Percentiles rank a stretch among this genome's conserved stretches.
Evolutionary conservation across 805 yeast species (phyloP).

Genomic region (Kuraishia floccosa): DNA sequence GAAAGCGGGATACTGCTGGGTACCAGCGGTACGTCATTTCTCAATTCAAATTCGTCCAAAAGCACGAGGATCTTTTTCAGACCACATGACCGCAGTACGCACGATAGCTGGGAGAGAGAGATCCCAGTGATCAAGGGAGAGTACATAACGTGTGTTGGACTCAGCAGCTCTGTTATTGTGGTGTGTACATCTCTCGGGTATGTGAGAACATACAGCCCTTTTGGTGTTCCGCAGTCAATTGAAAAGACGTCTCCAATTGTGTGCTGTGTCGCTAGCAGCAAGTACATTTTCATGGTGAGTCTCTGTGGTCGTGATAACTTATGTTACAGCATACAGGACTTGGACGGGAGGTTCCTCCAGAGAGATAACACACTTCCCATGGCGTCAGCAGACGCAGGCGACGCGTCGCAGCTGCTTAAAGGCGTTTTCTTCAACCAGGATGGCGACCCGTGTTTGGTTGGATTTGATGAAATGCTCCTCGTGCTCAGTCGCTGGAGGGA

Average conservation of each 20-base stretch:
- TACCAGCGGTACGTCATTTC: conserved; percentile 22
- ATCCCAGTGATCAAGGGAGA: conserved; percentile 42
- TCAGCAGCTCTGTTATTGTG: conserved; percentile 48
- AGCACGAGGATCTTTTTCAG: conserved; percentile 37
- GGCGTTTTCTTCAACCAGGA: conserved; percentile 77
- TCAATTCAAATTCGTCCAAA: conserved; percentile 2
- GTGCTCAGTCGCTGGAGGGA: conserved; percentile 73
- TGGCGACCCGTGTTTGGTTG: conserved; percentile 87
- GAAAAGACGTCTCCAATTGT: conserved; percentile 67
- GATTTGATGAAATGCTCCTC: conserved; percentile 62
- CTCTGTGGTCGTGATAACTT: conserved; percentile 17
- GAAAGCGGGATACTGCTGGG: conserved; percentile 59
- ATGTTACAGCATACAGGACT: conserved; percentile 22
- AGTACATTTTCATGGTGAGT: conserved; percentile 41
- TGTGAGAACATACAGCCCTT: conserved; percentile 55
- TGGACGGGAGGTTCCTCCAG: conserved; percentile 23
- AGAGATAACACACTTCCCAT: conserved; percentile 36
- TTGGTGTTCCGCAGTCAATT: conserved; percentile 62
- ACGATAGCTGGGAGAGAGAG: conserved; percentile 61
- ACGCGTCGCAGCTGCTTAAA: conserved; percentile 25
- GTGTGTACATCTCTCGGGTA: conserved; percentile 73
- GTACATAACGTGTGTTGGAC: conserved; percentile 53
- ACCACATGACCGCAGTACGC: conserved; percentile 46
- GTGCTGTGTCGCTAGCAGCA: conserved; percentile 53
- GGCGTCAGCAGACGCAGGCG: conserved; percentile 6